Base-by-base conservation (phyloP, 495 filamentous ascomycete genomes). In the Corynascus novoguineensis region DNA sequence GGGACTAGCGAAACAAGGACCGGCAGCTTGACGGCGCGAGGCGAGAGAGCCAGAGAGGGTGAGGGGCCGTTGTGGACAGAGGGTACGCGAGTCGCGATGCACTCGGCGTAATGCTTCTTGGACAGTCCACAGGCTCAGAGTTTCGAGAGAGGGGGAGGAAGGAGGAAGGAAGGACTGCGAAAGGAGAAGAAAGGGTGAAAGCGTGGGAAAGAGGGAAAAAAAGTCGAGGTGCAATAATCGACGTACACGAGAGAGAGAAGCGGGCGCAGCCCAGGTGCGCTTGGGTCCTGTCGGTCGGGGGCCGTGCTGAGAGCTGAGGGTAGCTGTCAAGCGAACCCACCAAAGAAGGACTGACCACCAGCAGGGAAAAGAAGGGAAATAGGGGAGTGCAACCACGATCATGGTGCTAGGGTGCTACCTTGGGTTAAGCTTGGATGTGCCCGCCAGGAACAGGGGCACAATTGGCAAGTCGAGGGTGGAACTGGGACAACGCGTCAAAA, bases 51-150 rank as follows among this genome's bases (percentile, higher is more conserved):
- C 49, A 40, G 46, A 32, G 14, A 5, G 6, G 38, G 46, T 44
- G 50, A 53, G 42, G 51, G 55, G 44, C 46, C 48, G 53, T n/a
- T 57, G 57, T 60, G 62, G 49, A 60, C 34, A 50, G 58, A 53
- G 50, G 55, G 29, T 29, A 61, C 57, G 58, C 59, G 59, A 58
- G 60, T 55, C 61, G 58, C 59, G 35, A 47, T 38, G 53, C 49
- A 55, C 55, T 66, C 64, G 53, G 57, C 61, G 56, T 35, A 52
- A 52, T 52, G 55, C 60, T 58, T 61, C 60, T n/a, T n/a, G n/a
- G 55, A 64, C 59, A 52, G 59, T 63, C 60, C 65, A 63, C 61
- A 50, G 66, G 58, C 59, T 55, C 60, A 60, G n/a, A 53, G 61
- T 50, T 41, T 55, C 21, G 42, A 45, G 24, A 50, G 55, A 40